Percentiles rank a stretch among this genome's conserved stretches.
Evolutionary conservation across 2,329 filamentous ascomycete species (phyloP).

Genomic region (Fusarium begoniae): DNA sequence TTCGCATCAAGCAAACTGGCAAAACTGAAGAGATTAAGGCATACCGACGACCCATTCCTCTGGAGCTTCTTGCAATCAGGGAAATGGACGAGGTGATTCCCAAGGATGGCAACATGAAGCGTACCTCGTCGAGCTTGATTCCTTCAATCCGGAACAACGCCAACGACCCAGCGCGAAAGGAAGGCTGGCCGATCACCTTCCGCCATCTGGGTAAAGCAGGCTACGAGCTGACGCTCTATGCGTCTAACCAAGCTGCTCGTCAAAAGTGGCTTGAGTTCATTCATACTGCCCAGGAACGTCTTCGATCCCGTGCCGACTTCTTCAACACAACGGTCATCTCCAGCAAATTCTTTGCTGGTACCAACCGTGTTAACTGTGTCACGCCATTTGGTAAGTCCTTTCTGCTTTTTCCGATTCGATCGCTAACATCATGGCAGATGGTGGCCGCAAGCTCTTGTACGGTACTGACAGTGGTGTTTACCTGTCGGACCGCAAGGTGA

Average conservation of each 20-base stretch:
- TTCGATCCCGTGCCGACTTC: slow-evolving; percentile 89
- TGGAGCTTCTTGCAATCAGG: slow-evolving; percentile 90
- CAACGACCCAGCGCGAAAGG: slow-evolving; percentile 67
- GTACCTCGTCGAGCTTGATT: slow-evolving; percentile 87
- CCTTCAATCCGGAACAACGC: slow-evolving; percentile 60
- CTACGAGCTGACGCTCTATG: slow-evolving; percentile 91
- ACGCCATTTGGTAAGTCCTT: slow-evolving; percentile 80
- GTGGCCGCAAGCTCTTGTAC: slow-evolving; percentile 91
- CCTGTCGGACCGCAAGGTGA: slow-evolving; percentile 88
- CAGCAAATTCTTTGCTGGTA: slow-evolving; percentile 66
- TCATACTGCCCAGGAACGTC: slow-evolving; percentile 85
- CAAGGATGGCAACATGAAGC: slow-evolving; percentile 79
- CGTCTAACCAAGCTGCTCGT: slow-evolving; percentile 82
- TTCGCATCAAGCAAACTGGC: slow-evolving; percentile 89
- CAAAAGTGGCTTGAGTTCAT: slow-evolving; percentile 99
- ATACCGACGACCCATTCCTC: slow-evolving; percentile 90
- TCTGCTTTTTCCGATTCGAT: slow-evolving; percentile 2
- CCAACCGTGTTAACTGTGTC: slow-evolving; percentile 92
- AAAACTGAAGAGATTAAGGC: slow-evolving; percentile 96
- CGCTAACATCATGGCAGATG: slow-evolving; percentile 66
- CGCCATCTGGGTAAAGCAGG: slow-evolving; percentile 94
- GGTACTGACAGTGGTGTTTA: slow-evolving; percentile 96
- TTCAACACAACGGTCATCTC: slow-evolving; percentile 78
- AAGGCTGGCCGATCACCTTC: slow-evolving; percentile 96
- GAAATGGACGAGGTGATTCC: slow-evolving; percentile 98